phyloP scores from a whole-genome alignment of 148 eudicot genomes.

The Rhododendron molle region DNA sequence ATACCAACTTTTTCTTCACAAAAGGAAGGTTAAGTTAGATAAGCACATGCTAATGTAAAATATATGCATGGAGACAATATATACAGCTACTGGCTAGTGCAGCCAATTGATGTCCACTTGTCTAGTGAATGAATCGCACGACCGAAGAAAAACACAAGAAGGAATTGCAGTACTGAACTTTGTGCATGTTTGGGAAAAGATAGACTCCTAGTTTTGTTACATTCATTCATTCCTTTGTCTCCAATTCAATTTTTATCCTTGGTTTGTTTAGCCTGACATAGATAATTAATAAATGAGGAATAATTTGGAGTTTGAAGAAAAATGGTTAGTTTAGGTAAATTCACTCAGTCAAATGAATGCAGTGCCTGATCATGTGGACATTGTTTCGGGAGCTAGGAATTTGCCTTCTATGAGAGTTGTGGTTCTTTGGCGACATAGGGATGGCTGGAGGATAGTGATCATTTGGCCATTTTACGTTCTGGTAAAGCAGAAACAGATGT shows the following conservation, averaged over 20 bases:
- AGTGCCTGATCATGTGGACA: too few species aligned
- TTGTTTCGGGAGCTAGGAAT: too few species aligned
- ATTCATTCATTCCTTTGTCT: not conserved
- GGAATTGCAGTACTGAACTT: not conserved
- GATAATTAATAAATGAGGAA: not conserved
- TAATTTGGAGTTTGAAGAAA: not conserved
- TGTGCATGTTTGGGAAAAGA: too few species aligned
- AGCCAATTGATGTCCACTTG: not conserved
- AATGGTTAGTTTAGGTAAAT: not conserved
- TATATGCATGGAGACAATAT: not conserved
- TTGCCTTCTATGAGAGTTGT: too few species aligned
- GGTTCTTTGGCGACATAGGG: too few species aligned
- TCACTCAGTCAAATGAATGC: not conserved
- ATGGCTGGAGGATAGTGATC: too few species aligned
- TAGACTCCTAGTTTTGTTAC: not conserved
- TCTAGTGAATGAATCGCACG: not conserved
- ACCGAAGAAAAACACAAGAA: too few species aligned
- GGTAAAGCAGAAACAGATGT: too few species aligned
- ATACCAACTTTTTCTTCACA: not conserved
- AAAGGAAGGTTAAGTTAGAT: not conserved
- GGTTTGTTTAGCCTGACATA: not conserved
- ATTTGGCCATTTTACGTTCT: too few species aligned
- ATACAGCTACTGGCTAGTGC: not conserved
- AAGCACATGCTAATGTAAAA: not conserved
- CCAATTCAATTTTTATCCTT: not conserved